Percentiles rank a stretch among this genome's conserved stretches.
These are phyloP conservation scores for Saussurea involucrata DNA, from an alignment of 129 eudicot species.

Conservation along the genomic window DNA sequence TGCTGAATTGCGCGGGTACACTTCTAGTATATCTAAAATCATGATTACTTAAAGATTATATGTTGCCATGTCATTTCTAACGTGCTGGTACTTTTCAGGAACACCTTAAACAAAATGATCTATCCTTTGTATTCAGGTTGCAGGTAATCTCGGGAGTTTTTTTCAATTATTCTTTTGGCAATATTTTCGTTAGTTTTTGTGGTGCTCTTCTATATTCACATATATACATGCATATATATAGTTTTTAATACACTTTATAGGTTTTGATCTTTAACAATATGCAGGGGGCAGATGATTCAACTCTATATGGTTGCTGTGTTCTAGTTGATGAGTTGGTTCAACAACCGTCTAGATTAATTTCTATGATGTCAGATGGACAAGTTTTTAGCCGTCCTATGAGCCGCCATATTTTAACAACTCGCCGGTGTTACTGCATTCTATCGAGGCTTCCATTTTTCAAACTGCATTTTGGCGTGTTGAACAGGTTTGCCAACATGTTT, in stretches of 20 bases:
- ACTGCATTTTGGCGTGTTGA: conserved; percentile 90
- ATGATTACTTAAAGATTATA: not conserved
- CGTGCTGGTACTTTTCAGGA: conserved; percentile 64
- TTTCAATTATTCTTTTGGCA: not conserved
- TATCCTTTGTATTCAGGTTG: conserved; percentile 87
- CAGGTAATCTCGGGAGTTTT: conserved; percentile 58
- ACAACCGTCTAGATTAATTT: conserved; percentile 80
- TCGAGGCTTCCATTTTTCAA: conserved; percentile 92
- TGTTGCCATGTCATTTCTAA: conserved; percentile 4
- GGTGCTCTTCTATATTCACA: not conserved
- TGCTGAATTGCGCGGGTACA: too few species aligned
- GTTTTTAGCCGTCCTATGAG: conserved; percentile 39
- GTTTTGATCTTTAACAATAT: conserved; percentile 15
- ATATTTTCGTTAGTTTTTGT: not conserved
- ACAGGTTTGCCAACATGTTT: conserved; percentile 47
- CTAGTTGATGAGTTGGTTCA: conserved; percentile 89
- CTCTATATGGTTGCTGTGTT: conserved; percentile 93
- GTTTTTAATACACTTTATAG: not conserved
- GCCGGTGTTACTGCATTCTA: conserved; percentile 95
- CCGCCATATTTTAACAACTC: conserved; percentile 80
- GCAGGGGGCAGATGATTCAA: conserved; percentile 96
- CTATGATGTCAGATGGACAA: conserved; percentile 63
- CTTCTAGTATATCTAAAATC: not conserved
- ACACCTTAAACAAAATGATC: conserved; percentile 85
- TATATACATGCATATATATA: not conserved